phyloP scores from a whole-genome alignment of 2,329 filamentous ascomycete genomes.

The Cytospora piceicola region DNA sequence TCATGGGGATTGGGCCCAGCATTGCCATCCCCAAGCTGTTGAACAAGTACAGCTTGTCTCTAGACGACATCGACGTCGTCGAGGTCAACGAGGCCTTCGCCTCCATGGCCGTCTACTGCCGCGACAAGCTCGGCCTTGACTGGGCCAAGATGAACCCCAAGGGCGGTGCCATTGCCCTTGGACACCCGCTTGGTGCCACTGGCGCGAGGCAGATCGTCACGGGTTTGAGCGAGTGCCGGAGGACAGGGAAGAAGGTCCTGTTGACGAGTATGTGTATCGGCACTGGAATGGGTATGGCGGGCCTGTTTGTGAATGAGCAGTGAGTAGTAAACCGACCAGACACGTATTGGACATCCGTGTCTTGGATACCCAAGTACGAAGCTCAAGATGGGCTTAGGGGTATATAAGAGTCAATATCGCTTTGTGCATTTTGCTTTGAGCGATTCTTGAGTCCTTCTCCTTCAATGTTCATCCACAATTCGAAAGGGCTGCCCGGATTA shows the following conservation, averaged over 20 bases:
- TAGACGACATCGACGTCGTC: conserved; percentile 84
- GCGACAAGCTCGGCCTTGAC: conserved; percentile 71
- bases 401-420: background rate
- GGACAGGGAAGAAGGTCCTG: conserved; percentile 86
- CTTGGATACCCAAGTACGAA: background rate
- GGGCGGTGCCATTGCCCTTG: conserved; percentile 81
- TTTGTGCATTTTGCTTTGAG: background rate
- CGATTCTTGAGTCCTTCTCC: too few relatives aligned
- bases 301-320: conserved; percentile 66
- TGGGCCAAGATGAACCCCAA: conserved; percentile 79
- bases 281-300: conserved; percentile 71
- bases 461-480: too few relatives aligned
- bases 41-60: conserved; percentile 72
- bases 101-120: conserved; percentile 95
- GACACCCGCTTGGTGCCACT: conserved; percentile 80
- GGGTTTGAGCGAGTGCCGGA: conserved; percentile 80
- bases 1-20: conserved; percentile 93
- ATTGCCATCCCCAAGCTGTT: conserved; percentile 82
- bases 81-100: conserved; percentile 99
- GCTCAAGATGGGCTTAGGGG: background rate
- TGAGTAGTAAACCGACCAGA: conserved; percentile 24
- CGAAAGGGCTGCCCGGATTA: too few relatives aligned
- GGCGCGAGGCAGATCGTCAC: conserved; percentile 85
- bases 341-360: background rate
- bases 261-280: conserved; percentile 89